Evolutionary conservation across 371 early-diverging fungal species (phyloP), one percentile per base, ranked within the genome.

Genomic region (Funneliformis caledonium): DNA sequence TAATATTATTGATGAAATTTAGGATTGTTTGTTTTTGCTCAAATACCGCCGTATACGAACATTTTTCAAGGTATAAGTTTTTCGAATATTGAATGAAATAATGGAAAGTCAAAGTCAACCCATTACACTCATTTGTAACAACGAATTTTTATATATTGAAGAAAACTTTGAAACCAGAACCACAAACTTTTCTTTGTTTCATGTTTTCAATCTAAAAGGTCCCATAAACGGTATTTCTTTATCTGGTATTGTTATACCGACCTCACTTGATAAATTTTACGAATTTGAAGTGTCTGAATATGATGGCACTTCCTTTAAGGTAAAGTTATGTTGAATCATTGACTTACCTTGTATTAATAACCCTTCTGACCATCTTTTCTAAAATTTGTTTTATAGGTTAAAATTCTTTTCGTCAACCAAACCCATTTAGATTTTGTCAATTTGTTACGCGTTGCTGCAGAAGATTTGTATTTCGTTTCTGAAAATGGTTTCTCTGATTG

Each of bases 401-500:
- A 72, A 31, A 72, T 72, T 31, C 9, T n/a, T 12, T 72, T 72
- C n/a, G 6, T n/a, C 43, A 52, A 72, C 56, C 19, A 72, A 48
- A 11, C 48, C 16, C 72, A 72, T 37, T 22, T 22, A 48, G 48
- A 72, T 22, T n/a, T 72, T 12, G 10, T 47, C 22, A 72, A 72
- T 33, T 31, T 50, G 26, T 26, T 72, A n/a, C 72, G 72, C n/a
- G 11, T 14, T 31, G 59, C 50, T 26, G 26, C 12, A 4, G 48
- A n/a, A n/a, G 26, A 26, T 52, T 26, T 72, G 4, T 50, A 19
- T 73, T 73, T 26, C 26, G 4, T 73, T 31, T 50, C 73, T 6
- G 56, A 73, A 31, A 73, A 73, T 43, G 52, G 73, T 73, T 26
- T 73, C 16, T 31, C 16, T 14, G 73, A 73, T 7, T 73, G 73